These are phyloP conservation scores for Coelastrella sp. DNA, from an alignment of 139 green algal species.

Conservation along the genomic window DNA sequence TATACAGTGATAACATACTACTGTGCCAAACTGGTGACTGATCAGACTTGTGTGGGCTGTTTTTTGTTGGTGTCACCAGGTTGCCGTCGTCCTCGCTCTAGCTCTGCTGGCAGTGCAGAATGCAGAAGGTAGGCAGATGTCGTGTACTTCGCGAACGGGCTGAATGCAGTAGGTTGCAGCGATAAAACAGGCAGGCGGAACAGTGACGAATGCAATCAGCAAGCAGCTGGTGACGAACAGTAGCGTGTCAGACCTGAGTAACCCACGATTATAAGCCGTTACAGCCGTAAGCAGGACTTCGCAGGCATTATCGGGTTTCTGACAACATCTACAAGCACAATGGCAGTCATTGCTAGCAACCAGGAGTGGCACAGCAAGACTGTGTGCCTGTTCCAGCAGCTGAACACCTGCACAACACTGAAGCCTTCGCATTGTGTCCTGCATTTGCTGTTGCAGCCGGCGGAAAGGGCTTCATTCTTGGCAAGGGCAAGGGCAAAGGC, in stretches of 20 bases:
- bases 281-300: no score
- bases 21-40: not conserved
- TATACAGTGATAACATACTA: no score
- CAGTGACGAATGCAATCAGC: no score
- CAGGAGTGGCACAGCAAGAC: not conserved
- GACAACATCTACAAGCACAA: no score
- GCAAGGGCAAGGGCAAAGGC: conserved; percentile 42
- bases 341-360: no score
- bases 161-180: not conserved
- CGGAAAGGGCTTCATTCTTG: not conserved
- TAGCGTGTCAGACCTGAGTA: no score
- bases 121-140: not conserved
- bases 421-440: not conserved
- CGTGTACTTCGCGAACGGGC: not conserved
- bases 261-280: no score
- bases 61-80: conserved; percentile 29
- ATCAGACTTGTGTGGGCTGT: not conserved
- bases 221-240: no score
- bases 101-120: conserved; percentile 23
- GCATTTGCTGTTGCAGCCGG: not conserved
- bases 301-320: no score
- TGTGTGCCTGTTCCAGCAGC: not conserved
- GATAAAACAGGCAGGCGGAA: not conserved
- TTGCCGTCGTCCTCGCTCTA: conserved; percentile 1
- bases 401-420: not conserved